Base-by-base conservation (phyloP, 192 early-diverging fungal species). In the Backusella tuberculispora region DNA sequence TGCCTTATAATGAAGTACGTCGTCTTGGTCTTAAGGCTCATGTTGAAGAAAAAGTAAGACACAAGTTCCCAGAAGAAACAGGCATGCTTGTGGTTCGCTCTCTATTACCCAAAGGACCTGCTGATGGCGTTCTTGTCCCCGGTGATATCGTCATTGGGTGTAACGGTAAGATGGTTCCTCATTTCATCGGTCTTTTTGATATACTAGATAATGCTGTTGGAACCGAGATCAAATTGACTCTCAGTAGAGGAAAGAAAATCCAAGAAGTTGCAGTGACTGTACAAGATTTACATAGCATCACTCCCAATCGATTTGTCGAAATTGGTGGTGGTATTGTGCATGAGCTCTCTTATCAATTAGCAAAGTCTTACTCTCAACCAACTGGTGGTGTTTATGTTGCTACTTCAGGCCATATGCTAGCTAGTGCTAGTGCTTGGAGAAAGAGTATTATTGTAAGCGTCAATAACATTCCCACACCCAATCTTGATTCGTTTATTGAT, bases 241-340 rank as follows among this genome's bases (percentile, higher is more conserved):
- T 94, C 6, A 77, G 82, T 40, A 88, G 92, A 40, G 89, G 88
- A 46, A 86, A 86, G 37, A 81, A 85, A 63, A 63, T 82, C 10
- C 66, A 83, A 37, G 82, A 84, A 7, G 68, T 89, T 24, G 72
- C 77, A n/a, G 73, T 89, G 8, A 44, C 64, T 13, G 89, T 93
- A 2, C 87, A 95, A 77, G 90, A 95, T 74, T 78, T 95, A 69
- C 91, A 93, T 72, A 82, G 83, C 3, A 88, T 94, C 41, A 95
- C 96, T 5, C 95, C 96, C 1, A 89, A 93, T 72, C 84, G 90
- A 40, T 94, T 92, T 81, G 88, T 98, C 1, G 91, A 95, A 68
- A 88, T 96, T 47, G 96, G 96, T 64, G 95, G 95, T 60, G 92
- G 88, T 40, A 88, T 92, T 64, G 85, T 94, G 19, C 86, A 94